Conservation (phyloP, 352 stramenopile species). For the Peronospora destructor region DNA sequence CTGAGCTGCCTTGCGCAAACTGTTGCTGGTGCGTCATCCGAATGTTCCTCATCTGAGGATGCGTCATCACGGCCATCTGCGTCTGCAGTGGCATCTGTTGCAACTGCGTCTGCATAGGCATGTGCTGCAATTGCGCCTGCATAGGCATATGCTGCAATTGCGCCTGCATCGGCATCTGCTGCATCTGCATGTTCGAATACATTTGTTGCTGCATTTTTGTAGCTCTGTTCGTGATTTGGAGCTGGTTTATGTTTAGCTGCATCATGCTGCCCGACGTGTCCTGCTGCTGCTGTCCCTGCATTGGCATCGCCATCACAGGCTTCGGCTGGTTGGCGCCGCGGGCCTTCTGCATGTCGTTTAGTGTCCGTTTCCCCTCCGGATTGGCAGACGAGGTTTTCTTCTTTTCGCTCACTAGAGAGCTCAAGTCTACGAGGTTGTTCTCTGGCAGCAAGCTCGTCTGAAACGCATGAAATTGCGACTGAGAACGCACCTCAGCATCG, state of each 20-base stretch:
- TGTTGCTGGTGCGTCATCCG: constrained; percentile 25
- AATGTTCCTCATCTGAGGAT: constrained; percentile 33
- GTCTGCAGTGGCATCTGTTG: constrained; percentile 27
- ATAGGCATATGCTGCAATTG: constrained; percentile 34
- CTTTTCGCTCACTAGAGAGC: constrained; percentile 46
- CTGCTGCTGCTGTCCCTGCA: constrained; percentile 30
- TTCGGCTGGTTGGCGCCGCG: constrained; percentile 25
- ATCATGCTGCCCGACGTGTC: constrained; percentile 28
- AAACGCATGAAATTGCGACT: constrained; percentile 27
- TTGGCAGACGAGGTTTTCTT: constrained; percentile 29
- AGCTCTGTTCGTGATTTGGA: constrained; percentile 24
- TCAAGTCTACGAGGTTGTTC: constrained; percentile 62
- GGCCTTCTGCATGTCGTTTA: constrained; percentile 59
- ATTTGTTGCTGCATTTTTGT: constrained; percentile 32
- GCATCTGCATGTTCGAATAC: constrained; percentile 36
- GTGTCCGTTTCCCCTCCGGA: constrained; percentile 35
- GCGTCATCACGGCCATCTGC: constrained; percentile 34
- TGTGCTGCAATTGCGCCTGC: constrained; percentile 19
- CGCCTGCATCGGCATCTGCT: constrained; percentile 30
- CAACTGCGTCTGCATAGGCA: constrained; percentile 7
- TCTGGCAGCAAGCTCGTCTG: constrained; percentile 51
- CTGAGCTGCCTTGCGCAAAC: constrained; percentile 14
- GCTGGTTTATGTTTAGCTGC: constrained; percentile 36
- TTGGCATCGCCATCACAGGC: constrained; percentile 37
- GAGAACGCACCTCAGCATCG: constrained; percentile 5